A percentile compares a stretch with the other conserved stretches of the same genome.
These are phyloP conservation scores for Fagopyrum esculentum DNA, from an alignment of 148 eudicot genomes.

Conservation along the genomic window DNA sequence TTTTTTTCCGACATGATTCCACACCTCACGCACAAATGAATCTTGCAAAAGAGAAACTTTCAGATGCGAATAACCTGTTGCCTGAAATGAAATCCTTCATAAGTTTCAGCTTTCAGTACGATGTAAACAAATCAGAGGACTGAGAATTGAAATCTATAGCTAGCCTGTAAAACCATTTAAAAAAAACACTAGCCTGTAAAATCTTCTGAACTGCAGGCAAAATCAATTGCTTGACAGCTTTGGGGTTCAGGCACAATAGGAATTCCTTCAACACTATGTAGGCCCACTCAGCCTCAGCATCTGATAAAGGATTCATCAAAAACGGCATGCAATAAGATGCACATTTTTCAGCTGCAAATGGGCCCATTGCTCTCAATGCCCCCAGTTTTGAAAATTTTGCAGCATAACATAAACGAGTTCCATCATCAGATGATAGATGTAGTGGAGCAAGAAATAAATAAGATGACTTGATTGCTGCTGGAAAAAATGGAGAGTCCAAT, in stretches of 20 bases:
- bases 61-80: conserved; percentile 74
- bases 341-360: conserved; percentile 86
- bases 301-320: conserved; percentile 51
- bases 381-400: conserved; percentile 76
- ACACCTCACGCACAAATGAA: conserved; percentile 87
- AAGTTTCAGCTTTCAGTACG: conserved; percentile 15
- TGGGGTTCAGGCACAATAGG: conserved; percentile 48
- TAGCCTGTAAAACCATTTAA: conserved; percentile 64
- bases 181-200: conserved; percentile 60
- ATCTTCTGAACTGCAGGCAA: conserved; percentile 86
- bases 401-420: conserved; percentile 63
- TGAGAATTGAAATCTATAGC: conserved; percentile 24
- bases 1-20: conserved; percentile 77
- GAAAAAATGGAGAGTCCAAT: conserved; percentile 83
- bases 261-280: conserved; percentile 63
- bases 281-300: conserved; percentile 80
- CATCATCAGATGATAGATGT: conserved; percentile 65
- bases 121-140: conserved; percentile 7
- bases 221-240: conserved; percentile 52
- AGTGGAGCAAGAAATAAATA: conserved; percentile 83
- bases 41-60: conserved; percentile 98
- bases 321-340: conserved; percentile 76
- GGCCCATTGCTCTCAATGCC: conserved; percentile 81
- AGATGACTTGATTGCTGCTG: conserved; percentile 60
- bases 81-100: conserved; percentile 43